Evolutionary conservation across 495 filamentous ascomycete species (phyloP), one percentile per base, ranked within the genome.

Genomic region (Hypoxylon rickii): DNA sequence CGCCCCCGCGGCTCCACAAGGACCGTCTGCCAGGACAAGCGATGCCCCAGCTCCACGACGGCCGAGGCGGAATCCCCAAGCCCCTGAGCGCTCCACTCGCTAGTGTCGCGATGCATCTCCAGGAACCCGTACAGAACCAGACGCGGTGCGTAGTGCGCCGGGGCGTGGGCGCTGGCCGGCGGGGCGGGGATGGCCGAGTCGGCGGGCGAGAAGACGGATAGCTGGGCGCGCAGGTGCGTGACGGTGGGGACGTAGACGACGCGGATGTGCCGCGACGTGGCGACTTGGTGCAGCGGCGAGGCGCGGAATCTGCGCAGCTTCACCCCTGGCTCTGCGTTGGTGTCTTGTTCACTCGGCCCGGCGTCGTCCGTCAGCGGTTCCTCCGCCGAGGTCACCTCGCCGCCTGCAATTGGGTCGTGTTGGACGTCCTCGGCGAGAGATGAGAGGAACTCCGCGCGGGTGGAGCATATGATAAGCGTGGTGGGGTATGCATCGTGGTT

Each of bases 81-180:
- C 0, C 90, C 92, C 67, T 96, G 91, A 0, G 86, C 90, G 36
- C 88, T 92, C 78, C 88, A 92, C 62, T 94, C 89, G 48, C 83
- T 82, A 3, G 89, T 92, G 20, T 77, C 70, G n/a, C 76, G 76
- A 71, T 96, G 92, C 29, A 90, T 68, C 21, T 75, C 70, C 8
- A 95, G 61, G 38, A 87, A 75, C 46, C 89, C 83, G 53, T 89
- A 81, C 8, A 92, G 68, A 10, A 85, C 76, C 11, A 96, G 70
- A 18, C 82, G 41, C 0, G 72, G 67, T 5, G 43, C 12, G 18
- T 51, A 34, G 22, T 37, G 43, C n/a, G 44, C 19, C 1, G 43
- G 13, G 20, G 31, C 6, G 3, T 42, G 37, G 19, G 53, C 29
- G 13, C 31, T 7, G 4, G 44, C 21, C 10, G 69, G 70, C 1